phyloP scores from a whole-genome alignment of 495 filamentous ascomycete species.

The Lindgomyces ingoldianus region DNA sequence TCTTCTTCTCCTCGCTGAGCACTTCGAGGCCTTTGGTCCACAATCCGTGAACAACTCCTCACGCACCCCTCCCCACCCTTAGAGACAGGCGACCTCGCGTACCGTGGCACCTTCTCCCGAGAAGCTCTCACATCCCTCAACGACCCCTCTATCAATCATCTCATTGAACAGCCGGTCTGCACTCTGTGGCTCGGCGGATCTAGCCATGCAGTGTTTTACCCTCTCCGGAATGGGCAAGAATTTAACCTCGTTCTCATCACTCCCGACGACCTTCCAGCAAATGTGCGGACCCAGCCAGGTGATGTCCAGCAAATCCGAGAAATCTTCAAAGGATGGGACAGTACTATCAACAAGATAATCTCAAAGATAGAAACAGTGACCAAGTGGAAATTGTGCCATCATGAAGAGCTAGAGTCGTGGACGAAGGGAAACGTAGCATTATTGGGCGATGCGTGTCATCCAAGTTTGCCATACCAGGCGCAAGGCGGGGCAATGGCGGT shows the following conservation, averaged over 20 bases:
- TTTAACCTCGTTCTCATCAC: constrained; percentile 26
- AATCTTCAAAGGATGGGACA: constrained; percentile 33
- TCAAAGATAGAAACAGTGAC: neutral
- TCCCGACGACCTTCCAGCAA: constrained; percentile 13
- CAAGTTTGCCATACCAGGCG: constrained; percentile 37
- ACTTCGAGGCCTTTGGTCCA: constrained; percentile 9
- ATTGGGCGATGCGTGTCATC: constrained; percentile 38
- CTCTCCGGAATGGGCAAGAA: neutral
- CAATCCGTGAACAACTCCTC: neutral
- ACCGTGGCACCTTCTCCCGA: constrained; percentile 2
- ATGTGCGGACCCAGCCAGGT: constrained; percentile 10
- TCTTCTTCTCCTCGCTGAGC: neutral
- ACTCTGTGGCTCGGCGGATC: constrained; percentile 22
- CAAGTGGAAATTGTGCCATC: constrained; percentile 33
- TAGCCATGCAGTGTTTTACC: constrained; percentile 29
- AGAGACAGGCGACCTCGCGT: constrained; percentile 21
- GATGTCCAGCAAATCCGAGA: constrained; percentile 16
- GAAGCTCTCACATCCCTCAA: neutral
- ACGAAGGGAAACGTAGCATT: constrained; percentile 27
- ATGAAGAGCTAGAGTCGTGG: constrained; percentile 33
- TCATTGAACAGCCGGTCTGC: neutral
- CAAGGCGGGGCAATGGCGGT: constrained; percentile 38
- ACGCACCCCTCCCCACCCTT: constrained; percentile 1
- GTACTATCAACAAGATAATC: constrained; percentile 12
- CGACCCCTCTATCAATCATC: constrained; percentile 4